These are phyloP conservation scores for Yamadazyma siamensis DNA, from an alignment of 1,139 yeast genomes.

Conservation along the genomic window DNA sequence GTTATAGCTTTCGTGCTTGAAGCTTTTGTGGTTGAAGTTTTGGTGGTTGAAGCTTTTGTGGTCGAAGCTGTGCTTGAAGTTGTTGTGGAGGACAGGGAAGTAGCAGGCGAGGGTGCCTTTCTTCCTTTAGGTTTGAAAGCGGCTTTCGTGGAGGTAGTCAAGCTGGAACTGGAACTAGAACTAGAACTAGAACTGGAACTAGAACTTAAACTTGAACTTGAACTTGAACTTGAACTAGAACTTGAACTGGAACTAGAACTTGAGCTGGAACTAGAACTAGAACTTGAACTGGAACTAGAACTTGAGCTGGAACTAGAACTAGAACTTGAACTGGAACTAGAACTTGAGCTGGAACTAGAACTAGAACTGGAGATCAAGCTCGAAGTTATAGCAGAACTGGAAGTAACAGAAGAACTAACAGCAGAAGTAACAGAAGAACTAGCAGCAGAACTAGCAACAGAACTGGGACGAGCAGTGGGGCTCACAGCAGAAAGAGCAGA, in stretches of 20 bases:
- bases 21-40: not conserved
- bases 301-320: not conserved
- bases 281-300: not conserved
- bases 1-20: not conserved
- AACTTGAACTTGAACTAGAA: slow-evolving; percentile 1
- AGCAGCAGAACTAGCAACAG: too few relatives aligned
- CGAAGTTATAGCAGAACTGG: not conserved
- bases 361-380: slow-evolving; percentile 1
- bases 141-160: not conserved
- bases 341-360: slow-evolving; percentile 1
- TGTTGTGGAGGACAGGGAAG: too few relatives aligned
- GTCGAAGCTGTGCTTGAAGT: not conserved
- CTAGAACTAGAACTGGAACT: slow-evolving; percentile 1
- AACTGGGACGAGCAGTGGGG: not conserved
- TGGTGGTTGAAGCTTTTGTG: not conserved
- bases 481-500: not conserved
- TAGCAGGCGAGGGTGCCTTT: not conserved
- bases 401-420: not conserved
- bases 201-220: slow-evolving; percentile 1
- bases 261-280: slow-evolving; percentile 1
- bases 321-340: not conserved
- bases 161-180: too few relatives aligned
- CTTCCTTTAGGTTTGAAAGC: not conserved
- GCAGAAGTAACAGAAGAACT: not conserved
- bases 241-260: slow-evolving; percentile 2